A percentile compares a stretch with the other conserved stretches of the same genome.
phyloP scores from a whole-genome alignment of 2,329 filamentous ascomycete species.

The Calonectria crousiana region DNA sequence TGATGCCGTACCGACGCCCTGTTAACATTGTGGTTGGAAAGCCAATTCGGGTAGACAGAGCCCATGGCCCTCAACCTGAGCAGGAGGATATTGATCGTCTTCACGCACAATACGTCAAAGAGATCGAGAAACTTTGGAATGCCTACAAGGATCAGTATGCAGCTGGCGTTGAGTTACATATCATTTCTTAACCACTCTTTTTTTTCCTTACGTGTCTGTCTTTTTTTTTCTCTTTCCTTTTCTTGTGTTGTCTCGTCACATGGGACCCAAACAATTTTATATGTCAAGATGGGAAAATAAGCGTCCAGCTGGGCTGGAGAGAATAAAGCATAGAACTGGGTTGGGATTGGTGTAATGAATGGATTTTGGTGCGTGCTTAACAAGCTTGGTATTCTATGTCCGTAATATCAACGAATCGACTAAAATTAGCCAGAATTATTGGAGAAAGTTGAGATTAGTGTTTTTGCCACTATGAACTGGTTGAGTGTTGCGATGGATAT shows the following conservation, averaged over 20 bases:
- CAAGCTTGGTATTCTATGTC: neutral
- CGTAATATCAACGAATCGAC: neutral
- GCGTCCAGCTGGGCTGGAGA: neutral
- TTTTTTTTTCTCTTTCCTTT: neutral
- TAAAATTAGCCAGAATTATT: neutral
- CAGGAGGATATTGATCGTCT: conserved; percentile 83
- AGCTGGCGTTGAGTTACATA: conserved; percentile 73
- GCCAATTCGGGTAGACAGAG: conserved; percentile 78
- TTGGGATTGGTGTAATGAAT: neutral
- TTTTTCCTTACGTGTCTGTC: neutral
- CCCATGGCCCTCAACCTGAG: conserved; percentile 70
- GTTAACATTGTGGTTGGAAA: conserved; percentile 91
- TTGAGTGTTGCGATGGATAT: conserved; percentile 7
- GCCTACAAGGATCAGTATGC: conserved; percentile 84
- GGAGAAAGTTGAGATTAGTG: neutral
- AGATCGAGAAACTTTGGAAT: conserved; percentile 80
- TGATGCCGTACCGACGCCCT: conserved; percentile 92
- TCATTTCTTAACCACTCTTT: conserved; percentile 64
- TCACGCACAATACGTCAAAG: conserved; percentile 82
- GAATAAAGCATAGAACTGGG: neutral
- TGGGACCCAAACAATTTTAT: neutral
- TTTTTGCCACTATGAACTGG: neutral
- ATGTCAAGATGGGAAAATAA: neutral
- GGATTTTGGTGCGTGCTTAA: neutral
- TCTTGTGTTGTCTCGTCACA: neutral